These are phyloP conservation scores for Fraxinus platypoda DNA, from an alignment of 305 asterid genomes.

Conservation along the genomic window DNA sequence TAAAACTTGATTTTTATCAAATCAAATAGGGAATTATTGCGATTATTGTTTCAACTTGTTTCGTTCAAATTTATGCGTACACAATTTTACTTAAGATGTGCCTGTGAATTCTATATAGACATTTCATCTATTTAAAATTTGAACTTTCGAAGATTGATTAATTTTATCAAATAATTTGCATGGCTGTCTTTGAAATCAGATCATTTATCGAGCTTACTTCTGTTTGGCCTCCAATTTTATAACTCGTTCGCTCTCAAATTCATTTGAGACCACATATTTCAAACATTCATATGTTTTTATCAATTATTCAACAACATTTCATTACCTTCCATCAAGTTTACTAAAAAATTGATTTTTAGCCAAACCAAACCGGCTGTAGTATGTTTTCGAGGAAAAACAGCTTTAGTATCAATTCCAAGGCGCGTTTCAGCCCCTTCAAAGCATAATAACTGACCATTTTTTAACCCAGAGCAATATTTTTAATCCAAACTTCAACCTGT, in stretches of 20 bases:
- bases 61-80: not conserved
- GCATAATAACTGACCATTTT: not conserved
- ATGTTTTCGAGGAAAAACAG: not conserved
- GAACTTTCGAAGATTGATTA: not conserved
- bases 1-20: not conserved
- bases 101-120: not conserved
- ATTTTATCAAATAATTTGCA: too few species aligned
- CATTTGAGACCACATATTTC: too few species aligned
- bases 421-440: not conserved
- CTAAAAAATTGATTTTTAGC: not conserved
- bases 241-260: too few species aligned
- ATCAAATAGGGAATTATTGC: not conserved
- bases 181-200: too few species aligned
- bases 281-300: too few species aligned
- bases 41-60: not conserved
- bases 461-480: not conserved
- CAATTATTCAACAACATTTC: too few species aligned
- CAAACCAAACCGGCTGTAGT: not conserved
- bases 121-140: too few species aligned
- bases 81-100: not conserved
- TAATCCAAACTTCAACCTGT: not conserved
- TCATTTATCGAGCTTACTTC: too few species aligned
- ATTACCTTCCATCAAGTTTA: not conserved
- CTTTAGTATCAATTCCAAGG: not conserved
- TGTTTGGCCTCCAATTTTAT: too few species aligned